These are phyloP conservation scores for Globisporangium solare DNA, from an alignment of 352 stramenopile genomes.

Conservation along the genomic window DNA sequence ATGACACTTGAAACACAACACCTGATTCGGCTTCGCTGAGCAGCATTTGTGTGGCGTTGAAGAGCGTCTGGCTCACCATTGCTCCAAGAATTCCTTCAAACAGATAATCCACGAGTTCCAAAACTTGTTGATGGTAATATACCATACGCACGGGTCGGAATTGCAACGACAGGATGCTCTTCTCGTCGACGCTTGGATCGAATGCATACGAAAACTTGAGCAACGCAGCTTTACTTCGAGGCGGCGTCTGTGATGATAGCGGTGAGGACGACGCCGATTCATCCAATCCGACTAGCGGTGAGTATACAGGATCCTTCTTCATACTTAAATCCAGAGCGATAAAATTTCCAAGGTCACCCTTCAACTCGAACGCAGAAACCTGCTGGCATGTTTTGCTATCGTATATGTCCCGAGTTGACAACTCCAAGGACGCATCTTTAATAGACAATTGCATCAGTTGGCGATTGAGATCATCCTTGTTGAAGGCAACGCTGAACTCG, in stretches of 20 bases:
- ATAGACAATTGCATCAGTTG: constrained; percentile 61
- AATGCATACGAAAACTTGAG: constrained; percentile 32
- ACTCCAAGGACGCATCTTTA: constrained; percentile 48
- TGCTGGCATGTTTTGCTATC: neutral
- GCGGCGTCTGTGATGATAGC: constrained; percentile 1
- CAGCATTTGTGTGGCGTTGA: constrained; percentile 67
- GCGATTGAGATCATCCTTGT: constrained; percentile 72
- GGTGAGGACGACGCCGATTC: constrained; percentile 14
- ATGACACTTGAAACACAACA: constrained; percentile 44
- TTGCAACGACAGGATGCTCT: constrained; percentile 39
- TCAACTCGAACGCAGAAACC: constrained; percentile 14
- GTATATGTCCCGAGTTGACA: constrained; percentile 16
- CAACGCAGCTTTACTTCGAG: constrained; percentile 12
- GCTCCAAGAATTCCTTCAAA: constrained; percentile 76
- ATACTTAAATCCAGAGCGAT: constrained; percentile 68
- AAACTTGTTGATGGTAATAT: constrained; percentile 83
- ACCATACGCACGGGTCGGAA: constrained; percentile 70
- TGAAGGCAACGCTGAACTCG: constrained; percentile 76
- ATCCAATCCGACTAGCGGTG: constrained; percentile 61
- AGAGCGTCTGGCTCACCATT: constrained; percentile 65
- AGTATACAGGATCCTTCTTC: constrained; percentile 60
- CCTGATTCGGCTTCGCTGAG: constrained; percentile 57
- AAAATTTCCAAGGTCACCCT: constrained; percentile 66
- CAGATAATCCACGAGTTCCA: constrained; percentile 79
- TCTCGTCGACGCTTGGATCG: constrained; percentile 17